These are phyloP conservation scores for Quercus suber DNA, from an alignment of 306 rosid species.

Conservation along the genomic window DNA sequence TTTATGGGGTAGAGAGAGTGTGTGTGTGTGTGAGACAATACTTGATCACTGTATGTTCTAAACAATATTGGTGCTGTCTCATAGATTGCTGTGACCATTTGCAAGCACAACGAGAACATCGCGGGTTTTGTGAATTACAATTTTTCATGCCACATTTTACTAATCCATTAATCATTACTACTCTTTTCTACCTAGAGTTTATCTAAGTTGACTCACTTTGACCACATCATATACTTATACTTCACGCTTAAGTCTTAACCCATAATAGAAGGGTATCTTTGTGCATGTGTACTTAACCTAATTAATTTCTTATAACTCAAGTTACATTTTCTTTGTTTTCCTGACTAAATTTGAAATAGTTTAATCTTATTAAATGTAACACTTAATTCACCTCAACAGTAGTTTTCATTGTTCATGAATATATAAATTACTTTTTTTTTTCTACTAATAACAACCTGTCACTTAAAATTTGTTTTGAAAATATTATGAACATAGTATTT, in stretches of 20 bases:
- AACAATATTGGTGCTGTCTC: not conserved
- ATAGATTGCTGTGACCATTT: conserved; percentile 13
- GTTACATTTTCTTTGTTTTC: too few species aligned
- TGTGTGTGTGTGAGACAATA: not conserved
- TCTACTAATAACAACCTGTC: accelerated
- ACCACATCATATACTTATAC: not conserved
- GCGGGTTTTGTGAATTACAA: conserved; percentile 6
- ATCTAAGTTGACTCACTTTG: not conserved
- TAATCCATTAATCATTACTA: not conserved
- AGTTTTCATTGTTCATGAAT: too few species aligned
- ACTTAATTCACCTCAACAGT: too few species aligned
- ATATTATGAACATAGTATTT: too few species aligned
- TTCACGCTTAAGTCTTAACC: not conserved
- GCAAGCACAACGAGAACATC: conserved; percentile 6
- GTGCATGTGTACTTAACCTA: not conserved
- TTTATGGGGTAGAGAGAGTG: too few species aligned
- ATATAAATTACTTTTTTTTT: too few species aligned
- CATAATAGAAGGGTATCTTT: too few species aligned
- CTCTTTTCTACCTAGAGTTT: not conserved
- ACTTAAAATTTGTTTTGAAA: too few species aligned
- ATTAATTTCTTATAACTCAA: too few species aligned
- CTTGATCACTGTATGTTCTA: not conserved
- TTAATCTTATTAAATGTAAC: too few species aligned
- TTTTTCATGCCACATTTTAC: not conserved
- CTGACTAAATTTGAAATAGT: too few species aligned